Evolutionary conservation across 805 yeast species (phyloP).

Genomic region (Zygosaccharomyces siamensis): DNA sequence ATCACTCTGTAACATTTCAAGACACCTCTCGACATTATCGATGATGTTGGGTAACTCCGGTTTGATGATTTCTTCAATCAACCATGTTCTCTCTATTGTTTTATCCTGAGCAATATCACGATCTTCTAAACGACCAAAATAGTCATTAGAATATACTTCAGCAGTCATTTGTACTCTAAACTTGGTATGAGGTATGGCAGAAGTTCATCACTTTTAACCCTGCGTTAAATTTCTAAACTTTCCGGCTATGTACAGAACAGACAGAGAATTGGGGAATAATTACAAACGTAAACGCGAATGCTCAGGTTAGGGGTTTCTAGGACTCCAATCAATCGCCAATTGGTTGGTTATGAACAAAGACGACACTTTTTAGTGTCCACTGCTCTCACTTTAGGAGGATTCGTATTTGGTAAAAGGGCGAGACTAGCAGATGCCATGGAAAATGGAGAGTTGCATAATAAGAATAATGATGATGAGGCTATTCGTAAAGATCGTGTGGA

Average conservation of each 20-base stretch:
- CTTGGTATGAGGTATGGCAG: not conserved
- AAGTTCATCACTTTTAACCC: not conserved
- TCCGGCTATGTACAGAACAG: not conserved
- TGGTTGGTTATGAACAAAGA: slow-evolving; percentile 8
- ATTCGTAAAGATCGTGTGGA: slow-evolving; percentile 34
- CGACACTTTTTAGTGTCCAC: slow-evolving; percentile 15
- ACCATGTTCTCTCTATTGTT: slow-evolving; percentile 40
- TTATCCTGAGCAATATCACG: slow-evolving; percentile 11
- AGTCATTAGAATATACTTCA: slow-evolving; percentile 32
- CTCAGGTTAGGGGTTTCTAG: not conserved
- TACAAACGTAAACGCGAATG: not conserved
- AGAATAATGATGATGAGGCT: slow-evolving; percentile 35
- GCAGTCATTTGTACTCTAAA: slow-evolving; percentile 30
- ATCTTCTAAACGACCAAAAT: slow-evolving; percentile 19
- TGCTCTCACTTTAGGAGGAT: slow-evolving; percentile 17
- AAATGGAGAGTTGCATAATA: slow-evolving; percentile 29
- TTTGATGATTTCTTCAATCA: slow-evolving; percentile 42
- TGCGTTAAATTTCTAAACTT: not conserved
- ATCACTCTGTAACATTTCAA: slow-evolving; percentile 37
- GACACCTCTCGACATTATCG: slow-evolving; percentile 42
- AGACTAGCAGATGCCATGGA: slow-evolving; percentile 57
- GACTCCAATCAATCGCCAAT: not conserved
- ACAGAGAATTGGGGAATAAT: not conserved
- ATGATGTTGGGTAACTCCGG: slow-evolving; percentile 46
- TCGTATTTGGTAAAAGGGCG: slow-evolving; percentile 41